A percentile compares a stretch with the other conserved stretches of the same genome.
Evolutionary conservation across 768 basidiomycete genomes (phyloP).

Genomic region (Lactifluus echinatus): DNA sequence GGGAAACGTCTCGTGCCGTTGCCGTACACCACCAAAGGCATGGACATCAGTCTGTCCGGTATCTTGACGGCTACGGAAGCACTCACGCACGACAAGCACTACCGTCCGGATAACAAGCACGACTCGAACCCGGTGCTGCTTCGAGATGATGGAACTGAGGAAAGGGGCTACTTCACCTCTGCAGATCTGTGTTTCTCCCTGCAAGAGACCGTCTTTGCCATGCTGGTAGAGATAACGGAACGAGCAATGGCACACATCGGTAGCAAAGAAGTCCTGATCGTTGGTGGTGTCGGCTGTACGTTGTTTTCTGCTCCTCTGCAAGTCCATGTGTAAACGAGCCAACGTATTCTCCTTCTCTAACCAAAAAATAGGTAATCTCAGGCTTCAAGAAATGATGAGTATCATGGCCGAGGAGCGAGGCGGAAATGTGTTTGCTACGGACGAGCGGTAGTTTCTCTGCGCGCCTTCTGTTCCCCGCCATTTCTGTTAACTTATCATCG

Average conservation of each 20-base stretch:
- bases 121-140: neutral
- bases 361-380: conserved; percentile 60
- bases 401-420: conserved; percentile 89
- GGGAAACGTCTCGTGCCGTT: conserved; percentile 76
- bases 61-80: conserved; percentile 83
- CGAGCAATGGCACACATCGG: conserved; percentile 98
- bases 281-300: conserved; percentile 99
- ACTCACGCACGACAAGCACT: conserved; percentile 83
- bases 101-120: conserved; percentile 35
- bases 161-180: conserved; percentile 74
- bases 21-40: conserved; percentile 96
- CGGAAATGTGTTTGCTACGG: conserved; percentile 88
- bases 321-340: neutral
- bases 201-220: conserved; percentile 94
- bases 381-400: conserved; percentile 98
- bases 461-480: neutral
- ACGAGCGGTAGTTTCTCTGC: conserved; percentile 62
- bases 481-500: neutral
- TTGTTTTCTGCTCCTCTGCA: conserved; percentile 16
- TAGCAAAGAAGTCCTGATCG: conserved; percentile 91
- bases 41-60: conserved; percentile 97
- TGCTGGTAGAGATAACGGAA: conserved; percentile 99
- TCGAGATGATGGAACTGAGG: conserved; percentile 28
- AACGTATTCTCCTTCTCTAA: neutral
- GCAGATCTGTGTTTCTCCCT: conserved; percentile 96